These are phyloP conservation scores for Fimicolochytrium jonesii DNA, from an alignment of 192 early-diverging fungal species.

Conservation along the genomic window DNA sequence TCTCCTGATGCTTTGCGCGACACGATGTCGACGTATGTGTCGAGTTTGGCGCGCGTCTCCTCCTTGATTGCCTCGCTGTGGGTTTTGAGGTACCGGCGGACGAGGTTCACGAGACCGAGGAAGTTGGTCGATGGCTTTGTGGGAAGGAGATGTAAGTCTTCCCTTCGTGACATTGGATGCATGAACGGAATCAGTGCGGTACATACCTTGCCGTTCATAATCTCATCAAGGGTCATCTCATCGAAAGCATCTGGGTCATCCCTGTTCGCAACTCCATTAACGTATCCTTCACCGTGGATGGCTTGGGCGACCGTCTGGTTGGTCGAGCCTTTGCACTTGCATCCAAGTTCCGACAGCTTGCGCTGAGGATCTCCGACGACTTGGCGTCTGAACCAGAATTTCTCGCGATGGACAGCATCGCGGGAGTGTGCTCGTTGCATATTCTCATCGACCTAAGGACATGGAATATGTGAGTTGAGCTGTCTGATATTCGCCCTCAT, in stretches of 20 bases:
- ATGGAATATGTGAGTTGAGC: neutral
- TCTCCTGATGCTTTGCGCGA: constrained; percentile 74
- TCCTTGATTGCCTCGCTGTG: constrained; percentile 67
- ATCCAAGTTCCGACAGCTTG: constrained; percentile 9
- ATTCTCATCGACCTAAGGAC: constrained; percentile 74
- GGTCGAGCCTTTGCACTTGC: neutral
- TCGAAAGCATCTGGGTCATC: constrained; percentile 40
- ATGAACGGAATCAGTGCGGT: too few species aligned
- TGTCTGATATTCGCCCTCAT: neutral
- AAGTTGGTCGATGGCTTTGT: constrained; percentile 52
- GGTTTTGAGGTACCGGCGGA: constrained; percentile 69
- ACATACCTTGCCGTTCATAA: constrained; percentile 77
- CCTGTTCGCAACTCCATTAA: neutral
- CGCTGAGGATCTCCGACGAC: constrained; percentile 52
- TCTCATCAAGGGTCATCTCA: constrained; percentile 84
- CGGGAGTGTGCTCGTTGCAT: constrained; percentile 83
- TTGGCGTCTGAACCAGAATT: constrained; percentile 89
- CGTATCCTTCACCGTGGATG: constrained; percentile 2
- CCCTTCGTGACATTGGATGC: too few species aligned
- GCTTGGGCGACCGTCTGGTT: constrained; percentile 1
- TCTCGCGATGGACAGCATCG: constrained; percentile 73
- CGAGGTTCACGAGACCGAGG: constrained; percentile 77
- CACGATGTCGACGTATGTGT: constrained; percentile 74
- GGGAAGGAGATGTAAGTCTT: too few species aligned
- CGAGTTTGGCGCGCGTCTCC: constrained; percentile 64